phyloP scores from a whole-genome alignment of 139 green algal species.

The Picochlorum costavermella region DNA sequence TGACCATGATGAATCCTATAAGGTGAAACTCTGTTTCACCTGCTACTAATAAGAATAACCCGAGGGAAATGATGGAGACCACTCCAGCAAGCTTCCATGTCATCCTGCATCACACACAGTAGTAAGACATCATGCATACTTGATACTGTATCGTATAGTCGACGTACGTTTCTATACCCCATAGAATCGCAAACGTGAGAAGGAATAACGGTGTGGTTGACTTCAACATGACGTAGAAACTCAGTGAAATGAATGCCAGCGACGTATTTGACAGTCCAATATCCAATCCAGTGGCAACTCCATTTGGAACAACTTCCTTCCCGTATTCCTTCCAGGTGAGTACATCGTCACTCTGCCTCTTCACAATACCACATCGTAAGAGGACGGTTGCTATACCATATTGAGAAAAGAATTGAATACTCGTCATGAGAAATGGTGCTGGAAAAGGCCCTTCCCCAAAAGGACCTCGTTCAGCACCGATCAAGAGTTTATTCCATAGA shows the following conservation, averaged over 20 bases:
- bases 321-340: slow-evolving; percentile 51
- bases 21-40: slow-evolving; percentile 83
- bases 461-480: slow-evolving; percentile 57
- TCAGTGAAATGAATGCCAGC: slow-evolving; percentile 80
- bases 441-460: slow-evolving; percentile 61
- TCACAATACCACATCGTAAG: slow-evolving; percentile 35
- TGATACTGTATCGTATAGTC: too few relatives aligned
- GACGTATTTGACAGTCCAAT: slow-evolving; percentile 90
- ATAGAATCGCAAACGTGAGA: slow-evolving; percentile 84
- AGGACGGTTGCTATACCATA: slow-evolving; percentile 44
- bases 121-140: too few relatives aligned
- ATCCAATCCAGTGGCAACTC: slow-evolving; percentile 77
- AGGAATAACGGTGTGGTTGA: slow-evolving; percentile 86
- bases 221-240: slow-evolving; percentile 97
- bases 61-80: slow-evolving; percentile 70
- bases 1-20: slow-evolving; percentile 76
- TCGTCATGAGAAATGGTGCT: slow-evolving; percentile 54
- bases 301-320: slow-evolving; percentile 76
- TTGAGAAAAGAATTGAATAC: slow-evolving; percentile 69
- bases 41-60: slow-evolving; percentile 75
- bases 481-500: slow-evolving; percentile 65
- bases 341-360: slow-evolving; percentile 14
- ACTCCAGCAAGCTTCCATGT: slow-evolving; percentile 65
- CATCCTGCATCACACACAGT: slow-evolving; percentile 15
- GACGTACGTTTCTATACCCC: slow-evolving; percentile 58